Base-by-base conservation (phyloP, 2,329 filamentous ascomycete species). In the Fusarium virguliforme region DNA sequence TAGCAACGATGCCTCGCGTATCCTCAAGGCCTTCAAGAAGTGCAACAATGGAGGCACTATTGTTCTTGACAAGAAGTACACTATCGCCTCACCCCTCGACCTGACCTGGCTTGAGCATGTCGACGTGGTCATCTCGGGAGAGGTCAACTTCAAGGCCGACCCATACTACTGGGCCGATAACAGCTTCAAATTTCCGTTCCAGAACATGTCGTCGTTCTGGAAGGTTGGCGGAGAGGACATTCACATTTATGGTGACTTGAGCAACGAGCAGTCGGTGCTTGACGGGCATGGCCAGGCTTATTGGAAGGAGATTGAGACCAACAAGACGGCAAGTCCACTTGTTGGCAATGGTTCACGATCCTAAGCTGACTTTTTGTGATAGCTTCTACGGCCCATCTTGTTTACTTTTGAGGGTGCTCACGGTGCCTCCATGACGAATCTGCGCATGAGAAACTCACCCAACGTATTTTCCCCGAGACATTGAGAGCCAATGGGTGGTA, bases 131-230 rank as follows among this genome's bases (percentile, higher is more conserved):
- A 82, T 81, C 62, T 78, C 77, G 0, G 89, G 88, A 24, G 85
- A 85, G 24, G 84, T 92, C 22, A 82, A 86, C 62, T 93, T 93
- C 80, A 88, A 86, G 61, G 86, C 90, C 56, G 89, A 93, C 75
- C 90, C 89, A 2, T 85, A 88, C 70, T 93, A 92, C 79, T 93
- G 91, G 91, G 85, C 90, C 68, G 84, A 83, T 8, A 85, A 92
- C 74, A 84, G 85, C 43, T 92, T 92, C 83, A 85, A 86, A 61
- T 89, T 90, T 28, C 82, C 81, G 6, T 93, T 88, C 80, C 91
- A 93, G 73, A 91, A 92, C 68, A 86, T 87, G 88, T 78, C 88
- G 1, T 70, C 74, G 6, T 77, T 79, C 63, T 80, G 79, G 79
- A 73, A 70, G 41, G 72, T 78, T 57, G 79, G 79, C 8, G 79